Evolutionary conservation across 1,284 basidiomycete species (phyloP).

Genomic region (Stereum hirsutum): DNA sequence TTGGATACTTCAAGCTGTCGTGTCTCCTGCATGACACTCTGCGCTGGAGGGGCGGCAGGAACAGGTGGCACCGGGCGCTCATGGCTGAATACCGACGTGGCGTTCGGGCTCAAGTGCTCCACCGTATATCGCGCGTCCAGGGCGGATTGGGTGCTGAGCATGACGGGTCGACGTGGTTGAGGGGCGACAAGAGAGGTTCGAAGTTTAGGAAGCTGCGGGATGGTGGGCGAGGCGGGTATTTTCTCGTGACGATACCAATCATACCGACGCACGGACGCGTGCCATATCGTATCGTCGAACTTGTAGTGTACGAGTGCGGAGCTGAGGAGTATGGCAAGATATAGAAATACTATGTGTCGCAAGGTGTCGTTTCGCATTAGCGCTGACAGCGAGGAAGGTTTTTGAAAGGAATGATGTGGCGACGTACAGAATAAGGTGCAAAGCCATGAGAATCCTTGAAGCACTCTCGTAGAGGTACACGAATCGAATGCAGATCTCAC

Average conservation of each 20-base stretch:
- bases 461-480: constrained; percentile 48
- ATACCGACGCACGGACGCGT: constrained; percentile 38
- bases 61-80: constrained; percentile 1
- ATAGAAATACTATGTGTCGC: constrained; percentile 28
- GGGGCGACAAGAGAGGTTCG: constrained; percentile 33
- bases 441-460: constrained; percentile 60
- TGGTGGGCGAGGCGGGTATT: constrained; percentile 21
- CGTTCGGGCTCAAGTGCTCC: constrained; percentile 18
- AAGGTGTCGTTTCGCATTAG: no score
- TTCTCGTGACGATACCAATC: constrained; percentile 20
- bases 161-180: constrained; percentile 26
- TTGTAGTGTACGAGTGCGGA: constrained; percentile 25
- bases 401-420: background rate
- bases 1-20: background rate
- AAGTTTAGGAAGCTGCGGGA: constrained; percentile 23
- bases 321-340: constrained; percentile 29
- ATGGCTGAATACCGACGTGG: background rate
- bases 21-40: background rate
- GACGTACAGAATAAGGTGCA: constrained; percentile 42
- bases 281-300: constrained; percentile 43
- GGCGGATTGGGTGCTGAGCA: constrained; percentile 20
- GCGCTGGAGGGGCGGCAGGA: background rate
- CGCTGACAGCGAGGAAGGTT: no score
- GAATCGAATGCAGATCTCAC: constrained; percentile 17
- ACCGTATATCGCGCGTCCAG: constrained; percentile 34